phyloP scores from a whole-genome alignment of 2,329 filamentous ascomycete species.

The Metarhizium rileyi region DNA sequence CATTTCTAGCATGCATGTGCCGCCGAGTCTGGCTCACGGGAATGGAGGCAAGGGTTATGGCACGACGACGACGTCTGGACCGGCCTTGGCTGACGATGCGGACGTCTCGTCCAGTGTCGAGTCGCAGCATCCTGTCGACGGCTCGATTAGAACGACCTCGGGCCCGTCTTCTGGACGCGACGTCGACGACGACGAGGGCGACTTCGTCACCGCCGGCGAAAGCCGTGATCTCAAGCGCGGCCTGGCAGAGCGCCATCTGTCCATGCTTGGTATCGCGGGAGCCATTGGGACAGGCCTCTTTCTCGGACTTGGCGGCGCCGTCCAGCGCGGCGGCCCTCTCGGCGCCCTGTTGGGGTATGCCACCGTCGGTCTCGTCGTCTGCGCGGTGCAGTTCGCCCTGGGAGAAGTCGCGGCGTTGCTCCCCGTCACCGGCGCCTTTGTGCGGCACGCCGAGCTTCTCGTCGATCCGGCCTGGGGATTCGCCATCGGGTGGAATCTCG shows the following conservation, averaged over 20 bases:
- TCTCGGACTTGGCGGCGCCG: slow-evolving; percentile 45
- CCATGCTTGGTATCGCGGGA: slow-evolving; percentile 53
- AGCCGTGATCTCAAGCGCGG: slow-evolving; percentile 37
- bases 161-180: background rate
- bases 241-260: slow-evolving; percentile 34
- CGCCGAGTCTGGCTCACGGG: background rate
- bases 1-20: no score
- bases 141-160: background rate
- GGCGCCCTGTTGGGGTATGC: slow-evolving; percentile 42
- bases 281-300: slow-evolving; percentile 53
- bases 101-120: background rate
- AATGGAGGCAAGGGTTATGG: background rate
- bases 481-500: slow-evolving; percentile 43
- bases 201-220: slow-evolving; percentile 39
- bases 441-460: slow-evolving; percentile 49
- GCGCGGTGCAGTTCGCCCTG: slow-evolving; percentile 47
- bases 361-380: slow-evolving; percentile 46
- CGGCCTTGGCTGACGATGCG: background rate
- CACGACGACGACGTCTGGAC: background rate
- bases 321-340: slow-evolving; percentile 39
- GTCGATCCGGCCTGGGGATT: slow-evolving; percentile 52
- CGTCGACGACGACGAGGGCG: slow-evolving; percentile 21
- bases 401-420: slow-evolving; percentile 51
- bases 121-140: background rate
- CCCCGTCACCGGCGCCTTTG: slow-evolving; percentile 54